Conservation (phyloP, 164 flowering plant genomes). For the Taxillus chinensis region DNA sequence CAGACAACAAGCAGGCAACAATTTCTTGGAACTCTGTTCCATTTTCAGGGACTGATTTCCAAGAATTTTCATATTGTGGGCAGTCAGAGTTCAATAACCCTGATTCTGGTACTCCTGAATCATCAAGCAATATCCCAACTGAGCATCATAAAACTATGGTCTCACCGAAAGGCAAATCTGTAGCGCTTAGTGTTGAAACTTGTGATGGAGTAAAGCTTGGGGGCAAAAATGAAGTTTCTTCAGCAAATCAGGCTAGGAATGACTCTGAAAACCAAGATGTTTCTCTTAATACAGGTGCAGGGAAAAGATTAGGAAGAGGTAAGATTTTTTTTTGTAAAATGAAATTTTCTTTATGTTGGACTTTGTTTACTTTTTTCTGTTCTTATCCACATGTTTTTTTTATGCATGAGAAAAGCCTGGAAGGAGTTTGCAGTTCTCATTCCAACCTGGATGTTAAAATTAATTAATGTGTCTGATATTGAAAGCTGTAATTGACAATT, state of each 20-base stretch:
- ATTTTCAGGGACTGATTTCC: conserved; percentile 17
- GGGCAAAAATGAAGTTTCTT: conserved; percentile 25
- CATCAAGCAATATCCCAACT: conserved; percentile 11
- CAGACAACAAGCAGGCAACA: conserved; percentile 13
- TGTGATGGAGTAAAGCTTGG: conserved; percentile 15
- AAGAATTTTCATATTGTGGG: conserved; percentile 15
- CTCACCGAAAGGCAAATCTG: conserved; percentile 13
- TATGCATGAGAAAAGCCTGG: too few species aligned
- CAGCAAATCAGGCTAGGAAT: conserved; percentile 19
- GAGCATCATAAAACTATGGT: conserved; percentile 14
- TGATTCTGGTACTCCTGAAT: conserved; percentile 10
- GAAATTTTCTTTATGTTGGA: neutral
- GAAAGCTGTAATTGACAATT: too few species aligned
- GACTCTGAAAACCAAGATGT: conserved; percentile 27
- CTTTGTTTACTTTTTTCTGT: neutral
- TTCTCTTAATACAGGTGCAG: conserved; percentile 21
- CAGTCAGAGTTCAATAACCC: conserved; percentile 15
- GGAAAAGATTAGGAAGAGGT: conserved; percentile 42
- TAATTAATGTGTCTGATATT: too few species aligned
- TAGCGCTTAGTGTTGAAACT: conserved; percentile 5
- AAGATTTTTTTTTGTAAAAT: conserved; percentile 14
- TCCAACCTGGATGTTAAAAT: too few species aligned
- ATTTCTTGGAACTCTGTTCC: conserved; percentile 13
- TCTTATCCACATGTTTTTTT: too few species aligned
- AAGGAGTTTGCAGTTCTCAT: too few species aligned